Conservation (phyloP, 768 basidiomycete species). For the Rubroboletus satanas region DNA sequence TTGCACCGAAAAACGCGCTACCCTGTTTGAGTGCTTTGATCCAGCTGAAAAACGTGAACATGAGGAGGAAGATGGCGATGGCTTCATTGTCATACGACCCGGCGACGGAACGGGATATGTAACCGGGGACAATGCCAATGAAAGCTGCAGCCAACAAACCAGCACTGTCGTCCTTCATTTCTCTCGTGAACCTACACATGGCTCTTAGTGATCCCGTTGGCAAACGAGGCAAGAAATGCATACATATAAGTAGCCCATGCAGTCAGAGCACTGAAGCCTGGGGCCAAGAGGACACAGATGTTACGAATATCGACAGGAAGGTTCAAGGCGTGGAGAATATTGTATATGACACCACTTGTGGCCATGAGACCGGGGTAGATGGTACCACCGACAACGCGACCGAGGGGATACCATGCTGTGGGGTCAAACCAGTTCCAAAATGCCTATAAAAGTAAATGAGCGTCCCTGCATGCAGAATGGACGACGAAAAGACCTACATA, state of each 20-base stretch:
- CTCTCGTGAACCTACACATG: conserved; percentile 81
- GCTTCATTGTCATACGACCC: conserved; percentile 99
- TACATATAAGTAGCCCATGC: conserved; percentile 97
- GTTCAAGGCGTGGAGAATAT: conserved; percentile 78
- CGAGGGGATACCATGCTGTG: conserved; percentile 98
- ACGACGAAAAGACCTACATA: conserved; percentile 58
- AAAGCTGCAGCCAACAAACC: conserved; percentile 97
- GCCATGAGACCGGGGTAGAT: conserved; percentile 99
- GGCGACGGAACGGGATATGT: conserved; percentile 98
- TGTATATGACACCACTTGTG: conserved; percentile 96
- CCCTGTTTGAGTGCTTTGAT: conserved; percentile 94
- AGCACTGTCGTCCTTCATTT: conserved; percentile 93
- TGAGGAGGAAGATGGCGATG: conserved; percentile 98
- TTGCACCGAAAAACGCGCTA: conserved; percentile 85
- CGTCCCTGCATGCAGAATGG: neutral
- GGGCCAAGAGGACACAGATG: conserved; percentile 93
- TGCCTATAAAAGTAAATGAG: conserved; percentile 53
- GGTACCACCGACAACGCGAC: conserved; percentile 96
- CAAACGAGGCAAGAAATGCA: conserved; percentile 22
- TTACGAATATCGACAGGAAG: conserved; percentile 97
- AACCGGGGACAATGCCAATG: conserved; percentile 96
- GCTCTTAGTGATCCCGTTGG: neutral
- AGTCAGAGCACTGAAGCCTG: conserved; percentile 94
- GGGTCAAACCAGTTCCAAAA: conserved; percentile 99
- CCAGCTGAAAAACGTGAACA: conserved; percentile 98